Evolutionary conservation across 768 basidiomycete genomes (phyloP), one percentile per base, ranked within the genome.

Genomic region (Chalciporus sphaerocephalus): DNA sequence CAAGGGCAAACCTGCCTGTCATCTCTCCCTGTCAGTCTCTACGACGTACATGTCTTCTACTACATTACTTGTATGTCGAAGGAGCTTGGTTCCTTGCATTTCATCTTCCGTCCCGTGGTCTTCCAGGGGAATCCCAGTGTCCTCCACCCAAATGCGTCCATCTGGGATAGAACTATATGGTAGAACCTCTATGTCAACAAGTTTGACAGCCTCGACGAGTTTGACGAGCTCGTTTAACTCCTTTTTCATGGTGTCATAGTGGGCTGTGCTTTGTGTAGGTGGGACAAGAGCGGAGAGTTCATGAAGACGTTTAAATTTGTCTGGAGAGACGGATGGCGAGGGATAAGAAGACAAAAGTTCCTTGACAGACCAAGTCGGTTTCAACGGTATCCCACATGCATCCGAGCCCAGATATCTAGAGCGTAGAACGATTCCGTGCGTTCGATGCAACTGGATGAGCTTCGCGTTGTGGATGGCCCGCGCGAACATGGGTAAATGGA

Each of bases 361-460:
- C 55, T 82, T 74, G 38, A 92, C 83, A 42, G 90, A 92, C 90
- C 90, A 92, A 1, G 84, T 83, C 17, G 89, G 83, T 36, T 67
- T 63, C 0, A 72, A 46, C 5, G 89, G 89, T 45, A 91, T 78
- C 15, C 81, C 83, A 45, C 69, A 78, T 5, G 73, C 63, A 54
- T 90, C 87, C 2, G 74, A 74, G 40, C 67, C 56, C 3, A 59
- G 25, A 17, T 23, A 48, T 42, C 48, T 44, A 40, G 23, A 33
- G 18, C 47, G 52, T n/a, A 44, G 33, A 38, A 50, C 18, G 12
- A 21, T 4, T n/a, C 23, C 34, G 27, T 33, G n/a, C n/a, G 33
- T 16, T n/a, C 11, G 28, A 15, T 15, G 30, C 13, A 15, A n/a
- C 30, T n/a, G 30, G 15, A 32, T n/a, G 30, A 32, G 30, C n/a